Base-by-base conservation (phyloP, 2,329 filamentous ascomycete genomes). In the Aureobasidium sp. region DNA sequence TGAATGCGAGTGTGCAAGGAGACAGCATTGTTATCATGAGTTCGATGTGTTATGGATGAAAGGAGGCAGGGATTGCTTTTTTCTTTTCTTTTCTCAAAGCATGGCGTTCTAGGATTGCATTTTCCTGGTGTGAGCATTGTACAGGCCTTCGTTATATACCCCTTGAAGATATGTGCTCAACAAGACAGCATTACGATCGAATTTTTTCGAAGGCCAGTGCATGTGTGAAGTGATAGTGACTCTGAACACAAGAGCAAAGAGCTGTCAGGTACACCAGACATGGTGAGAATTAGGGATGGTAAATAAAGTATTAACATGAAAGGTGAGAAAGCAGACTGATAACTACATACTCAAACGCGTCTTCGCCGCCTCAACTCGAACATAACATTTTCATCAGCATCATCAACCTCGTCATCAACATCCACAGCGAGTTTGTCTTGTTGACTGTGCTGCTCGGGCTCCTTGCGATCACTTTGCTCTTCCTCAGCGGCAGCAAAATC, bases 401-500 rank as follows among this genome's bases (percentile, higher is more conserved):
- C 25, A n/a, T 27, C 38, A 50, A 40, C 40, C 31, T 23, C 17
- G 35, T 50, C 35, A 33, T 51, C 43, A 11, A 54, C 33, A 33
- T 51, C 57, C 3, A 13, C 17, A 10, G 4, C 23, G 15, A 27
- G 2, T 7, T 27, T 23, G 21, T 31, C 21, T 19, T 29, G 6
- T 29, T 38, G 35, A 17, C 1, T 33, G 19, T 43, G 21, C 25
- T 45, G 27, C 29, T 35, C 23, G 3, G 51, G 4, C 10, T 19
- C 37, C 51, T 55, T 17, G 13, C 13, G 15, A 4, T 23, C 21
- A 29, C 43, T 23, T 23, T 58, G 42, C 37, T 61, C 60, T 17
- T 57, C 61, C 38, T 49, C 57, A 3, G 23, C 43, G 15, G 55
- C 60, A 45, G 60, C 47, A 27, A 57, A 25, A 35, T 73, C 74